These are phyloP conservation scores for Capsella bursapastoris DNA, from an alignment of 345 rosid species.

Conservation along the genomic window DNA sequence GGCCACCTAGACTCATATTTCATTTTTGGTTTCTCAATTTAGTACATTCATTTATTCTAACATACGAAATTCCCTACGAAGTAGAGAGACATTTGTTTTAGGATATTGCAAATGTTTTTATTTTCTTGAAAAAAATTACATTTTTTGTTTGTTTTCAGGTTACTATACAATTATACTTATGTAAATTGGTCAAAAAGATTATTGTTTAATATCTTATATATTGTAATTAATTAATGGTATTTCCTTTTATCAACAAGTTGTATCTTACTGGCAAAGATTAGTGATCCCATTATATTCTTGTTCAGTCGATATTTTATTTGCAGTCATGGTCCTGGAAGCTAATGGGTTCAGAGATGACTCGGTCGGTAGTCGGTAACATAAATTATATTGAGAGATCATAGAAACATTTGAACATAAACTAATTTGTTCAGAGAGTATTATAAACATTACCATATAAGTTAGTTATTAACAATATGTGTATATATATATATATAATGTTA, in stretches of 20 bases:
- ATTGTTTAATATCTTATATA: neutral
- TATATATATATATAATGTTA: neutral
- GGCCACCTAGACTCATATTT: neutral
- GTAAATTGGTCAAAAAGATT: slow-evolving; percentile 15
- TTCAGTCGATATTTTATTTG: neutral
- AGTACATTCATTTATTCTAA: slow-evolving; percentile 33
- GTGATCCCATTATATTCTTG: neutral
- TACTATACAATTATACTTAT: neutral
- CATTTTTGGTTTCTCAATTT: neutral
- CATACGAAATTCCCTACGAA: slow-evolving; percentile 28
- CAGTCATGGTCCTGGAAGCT: neutral
- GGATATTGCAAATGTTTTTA: neutral
- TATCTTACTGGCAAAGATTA: neutral
- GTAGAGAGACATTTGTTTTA: slow-evolving; percentile 6
- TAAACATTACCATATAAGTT: neutral
- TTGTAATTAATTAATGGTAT: slow-evolving; percentile 6
- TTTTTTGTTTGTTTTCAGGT: slow-evolving; percentile 8
- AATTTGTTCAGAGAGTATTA: neutral
- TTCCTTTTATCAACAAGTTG: slow-evolving; percentile 10
- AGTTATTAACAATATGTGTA: neutral
- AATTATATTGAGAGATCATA: neutral
- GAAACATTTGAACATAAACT: neutral
- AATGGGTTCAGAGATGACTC: neutral
- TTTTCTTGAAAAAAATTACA: neutral
- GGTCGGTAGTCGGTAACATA: neutral